Percentiles rank a stretch among this genome's conserved stretches.
These are phyloP conservation scores for Thelonectria discophora DNA, from an alignment of 2,329 filamentous ascomycete species.

Conservation along the genomic window DNA sequence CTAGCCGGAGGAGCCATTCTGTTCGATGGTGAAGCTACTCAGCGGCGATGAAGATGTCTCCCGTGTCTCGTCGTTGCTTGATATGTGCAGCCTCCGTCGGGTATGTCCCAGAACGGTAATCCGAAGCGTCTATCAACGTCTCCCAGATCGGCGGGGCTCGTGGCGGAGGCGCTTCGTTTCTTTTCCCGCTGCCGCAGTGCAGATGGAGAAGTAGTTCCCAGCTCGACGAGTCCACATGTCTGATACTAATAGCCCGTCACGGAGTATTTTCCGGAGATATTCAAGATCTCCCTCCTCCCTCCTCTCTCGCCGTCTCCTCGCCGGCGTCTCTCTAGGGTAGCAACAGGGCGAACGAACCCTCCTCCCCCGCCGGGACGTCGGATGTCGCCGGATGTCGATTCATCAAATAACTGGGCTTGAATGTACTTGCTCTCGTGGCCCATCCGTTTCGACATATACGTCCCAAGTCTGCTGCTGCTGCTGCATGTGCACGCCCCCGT, in stretches of 20 bases:
- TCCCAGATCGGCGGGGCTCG: conserved; percentile 24
- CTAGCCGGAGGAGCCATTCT: conserved; percentile 39
- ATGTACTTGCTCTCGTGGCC: too few relatives aligned
- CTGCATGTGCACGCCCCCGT: conserved; percentile 7
- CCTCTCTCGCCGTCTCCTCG: too few relatives aligned
- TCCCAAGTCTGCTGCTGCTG: background rate
- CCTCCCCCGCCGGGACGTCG: conserved; percentile 15
- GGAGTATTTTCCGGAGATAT: conserved; percentile 44
- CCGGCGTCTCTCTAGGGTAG: too few relatives aligned
- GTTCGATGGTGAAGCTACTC: background rate
- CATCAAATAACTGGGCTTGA: too few relatives aligned
- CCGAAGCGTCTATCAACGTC: background rate
- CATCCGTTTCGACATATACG: too few relatives aligned
- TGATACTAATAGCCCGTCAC: conserved; percentile 31
- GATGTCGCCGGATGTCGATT: conserved; percentile 15
- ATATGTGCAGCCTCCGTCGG: background rate
- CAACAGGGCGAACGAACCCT: background rate
- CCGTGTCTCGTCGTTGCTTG: too few relatives aligned
- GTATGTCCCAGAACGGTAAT: conserved; percentile 7
- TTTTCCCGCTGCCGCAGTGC: conserved; percentile 23
- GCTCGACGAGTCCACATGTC: conserved; percentile 12
- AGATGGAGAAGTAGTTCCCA: conserved; percentile 16
- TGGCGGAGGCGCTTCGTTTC: conserved; percentile 13
- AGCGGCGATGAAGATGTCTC: background rate
- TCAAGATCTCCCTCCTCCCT: conserved; percentile 25